Evolutionary conservation across 495 filamentous ascomycete species (phyloP).

Genomic region (Penicillium bovifimosum): DNA sequence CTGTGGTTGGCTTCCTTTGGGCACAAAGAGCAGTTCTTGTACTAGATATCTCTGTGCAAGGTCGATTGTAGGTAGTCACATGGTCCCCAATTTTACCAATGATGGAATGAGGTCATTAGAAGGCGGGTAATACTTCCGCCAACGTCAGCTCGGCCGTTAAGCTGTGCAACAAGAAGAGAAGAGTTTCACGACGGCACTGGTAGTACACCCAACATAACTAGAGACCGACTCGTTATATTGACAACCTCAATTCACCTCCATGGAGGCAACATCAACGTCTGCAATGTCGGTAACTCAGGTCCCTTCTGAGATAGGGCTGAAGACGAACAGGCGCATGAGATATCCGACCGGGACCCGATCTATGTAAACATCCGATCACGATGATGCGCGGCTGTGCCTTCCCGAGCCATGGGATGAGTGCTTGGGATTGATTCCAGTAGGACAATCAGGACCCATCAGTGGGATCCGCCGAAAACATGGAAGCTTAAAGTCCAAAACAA

Average conservation of each 20-base stretch:
- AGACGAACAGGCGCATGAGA: conserved; percentile 13
- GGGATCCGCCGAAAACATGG: conserved; percentile 1
- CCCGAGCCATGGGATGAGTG: conserved; percentile 2
- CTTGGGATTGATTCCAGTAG: conserved; percentile 20
- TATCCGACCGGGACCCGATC: conserved; percentile 14
- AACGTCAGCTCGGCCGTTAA: not conserved
- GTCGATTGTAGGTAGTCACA: not conserved
- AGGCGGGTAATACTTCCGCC: not conserved
- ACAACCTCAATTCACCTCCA: not conserved
- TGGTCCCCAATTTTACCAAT: not conserved
- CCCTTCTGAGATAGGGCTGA: not conserved
- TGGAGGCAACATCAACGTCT: not conserved
- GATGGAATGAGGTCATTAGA: not conserved
- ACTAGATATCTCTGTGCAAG: not conserved
- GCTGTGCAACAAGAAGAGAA: not conserved
- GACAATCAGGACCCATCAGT: not conserved
- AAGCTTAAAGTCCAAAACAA: not conserved
- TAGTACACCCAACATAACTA: not conserved
- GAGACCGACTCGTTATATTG: not conserved
- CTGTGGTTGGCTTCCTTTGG: not conserved
- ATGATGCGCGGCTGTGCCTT: conserved; percentile 11
- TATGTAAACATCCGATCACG: conserved; percentile 19
- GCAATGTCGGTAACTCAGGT: not conserved
- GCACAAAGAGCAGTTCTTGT: not conserved
- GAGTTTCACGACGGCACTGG: not conserved